Percentiles rank a stretch among this genome's conserved stretches.
Conservation (phyloP, 345 rosid species). For the Ricinus communis region DNA sequence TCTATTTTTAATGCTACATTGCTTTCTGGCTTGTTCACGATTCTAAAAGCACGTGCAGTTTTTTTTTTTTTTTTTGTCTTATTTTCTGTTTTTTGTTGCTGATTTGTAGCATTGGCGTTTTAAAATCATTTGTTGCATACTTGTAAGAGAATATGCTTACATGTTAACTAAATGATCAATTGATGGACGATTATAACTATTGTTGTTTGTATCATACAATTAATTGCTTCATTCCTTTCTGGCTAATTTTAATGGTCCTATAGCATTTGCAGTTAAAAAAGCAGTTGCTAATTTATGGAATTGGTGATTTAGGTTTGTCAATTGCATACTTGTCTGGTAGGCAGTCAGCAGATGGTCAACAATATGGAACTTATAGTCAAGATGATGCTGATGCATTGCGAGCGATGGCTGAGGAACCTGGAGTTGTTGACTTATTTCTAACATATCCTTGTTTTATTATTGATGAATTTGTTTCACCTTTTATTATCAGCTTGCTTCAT, state of each 20-base stretch:
- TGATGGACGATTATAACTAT: background rate
- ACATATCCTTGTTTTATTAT: conserved; percentile 65
- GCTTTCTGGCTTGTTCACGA: too few species aligned
- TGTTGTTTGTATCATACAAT: background rate
- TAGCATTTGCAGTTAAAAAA: too few species aligned
- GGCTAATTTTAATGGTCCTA: background rate
- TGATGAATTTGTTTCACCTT: background rate
- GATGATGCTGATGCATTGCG: conserved; percentile 88
- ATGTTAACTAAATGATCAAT: background rate
- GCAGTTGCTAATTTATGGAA: conserved; percentile 28
- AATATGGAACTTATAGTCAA: conserved; percentile 71
- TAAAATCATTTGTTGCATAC: too few species aligned
- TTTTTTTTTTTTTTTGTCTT: too few species aligned
- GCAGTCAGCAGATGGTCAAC: conserved; percentile 51
- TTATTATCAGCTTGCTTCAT: background rate
- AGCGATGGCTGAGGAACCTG: conserved; percentile 89
- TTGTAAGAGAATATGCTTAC: background rate
- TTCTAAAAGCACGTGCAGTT: too few species aligned
- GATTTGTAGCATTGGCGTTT: too few species aligned
- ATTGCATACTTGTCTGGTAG: conserved; percentile 85
- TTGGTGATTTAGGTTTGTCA: conserved; percentile 57
- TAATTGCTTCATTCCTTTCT: background rate
- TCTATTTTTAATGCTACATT: too few species aligned
- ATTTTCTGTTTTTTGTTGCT: too few species aligned
- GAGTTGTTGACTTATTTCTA: conserved; percentile 71